phyloP scores from a whole-genome alignment of 2,329 filamentous ascomycete species.

The Epichloe brachyelytri region DNA sequence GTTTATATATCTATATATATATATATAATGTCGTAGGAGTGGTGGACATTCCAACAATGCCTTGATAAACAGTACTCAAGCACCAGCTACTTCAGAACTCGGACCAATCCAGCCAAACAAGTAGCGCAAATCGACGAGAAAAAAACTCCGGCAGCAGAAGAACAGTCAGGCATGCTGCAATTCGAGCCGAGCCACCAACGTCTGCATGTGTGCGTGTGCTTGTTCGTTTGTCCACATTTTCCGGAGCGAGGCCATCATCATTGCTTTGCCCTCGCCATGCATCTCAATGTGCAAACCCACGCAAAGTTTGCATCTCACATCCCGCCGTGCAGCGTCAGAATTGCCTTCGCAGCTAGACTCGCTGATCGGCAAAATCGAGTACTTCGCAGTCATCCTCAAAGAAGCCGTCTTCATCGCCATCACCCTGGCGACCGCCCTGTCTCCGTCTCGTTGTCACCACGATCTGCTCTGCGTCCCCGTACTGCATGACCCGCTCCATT shows the following conservation, averaged over 20 bases:
- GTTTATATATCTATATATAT: neutral
- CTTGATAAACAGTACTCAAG: slow-evolving; percentile 3
- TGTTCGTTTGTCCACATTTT: neutral
- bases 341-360: slow-evolving; percentile 32
- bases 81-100: neutral
- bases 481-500: slow-evolving; percentile 49
- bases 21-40: neutral
- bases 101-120: slow-evolving; percentile 4
- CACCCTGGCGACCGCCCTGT: slow-evolving; percentile 35
- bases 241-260: neutral
- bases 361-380: slow-evolving; percentile 69
- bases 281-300: no score
- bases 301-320: no score
- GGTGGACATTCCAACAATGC: slow-evolving; percentile 1
- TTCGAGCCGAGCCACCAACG: neutral
- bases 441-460: slow-evolving; percentile 70
- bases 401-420: slow-evolving; percentile 58
- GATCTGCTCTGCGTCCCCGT: slow-evolving; percentile 59
- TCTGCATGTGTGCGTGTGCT: no score
- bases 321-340: no score
- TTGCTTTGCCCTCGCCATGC: neutral
- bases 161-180: neutral
- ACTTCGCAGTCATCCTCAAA: slow-evolving; percentile 92
- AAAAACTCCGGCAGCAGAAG: slow-evolving; percentile 3
- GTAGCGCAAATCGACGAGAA: slow-evolving; percentile 5